phyloP scores from a whole-genome alignment of 495 filamentous ascomycete genomes.

The Lasiosphaeriaceae sp. region DNA sequence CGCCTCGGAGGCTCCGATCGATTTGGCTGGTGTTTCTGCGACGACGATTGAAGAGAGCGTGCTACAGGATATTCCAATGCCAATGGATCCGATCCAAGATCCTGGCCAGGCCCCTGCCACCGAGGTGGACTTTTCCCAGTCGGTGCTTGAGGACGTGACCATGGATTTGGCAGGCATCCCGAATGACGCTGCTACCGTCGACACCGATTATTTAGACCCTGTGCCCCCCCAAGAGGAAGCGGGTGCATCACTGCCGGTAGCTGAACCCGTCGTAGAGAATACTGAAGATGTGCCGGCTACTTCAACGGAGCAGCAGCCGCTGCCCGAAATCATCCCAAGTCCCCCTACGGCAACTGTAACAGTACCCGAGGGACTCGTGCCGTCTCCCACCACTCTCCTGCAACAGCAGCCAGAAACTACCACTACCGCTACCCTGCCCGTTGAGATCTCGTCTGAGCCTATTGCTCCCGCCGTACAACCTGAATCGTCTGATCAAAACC shows the following conservation, averaged over 20 bases:
- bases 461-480: too few relatives aligned
- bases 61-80: background rate
- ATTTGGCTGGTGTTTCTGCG: slow-evolving; percentile 3
- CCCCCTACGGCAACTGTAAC: background rate
- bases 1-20: background rate
- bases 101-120: background rate
- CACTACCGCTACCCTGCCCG: too few relatives aligned
- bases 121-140: background rate
- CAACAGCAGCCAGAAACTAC: too few relatives aligned
- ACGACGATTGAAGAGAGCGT: background rate
- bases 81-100: background rate
- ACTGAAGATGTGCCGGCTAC: background rate
- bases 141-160: background rate
- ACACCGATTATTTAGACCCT: slow-evolving; percentile 29
- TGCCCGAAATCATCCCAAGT: background rate
- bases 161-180: background rate
- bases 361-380: background rate
- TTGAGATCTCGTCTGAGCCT: too few relatives aligned
- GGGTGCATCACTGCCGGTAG: background rate
- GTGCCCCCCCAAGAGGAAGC: background rate
- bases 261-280: background rate
- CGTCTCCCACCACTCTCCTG: too few relatives aligned
- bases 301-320: background rate
- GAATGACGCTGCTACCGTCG: slow-evolving; percentile 22
- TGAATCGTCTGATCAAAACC: too few relatives aligned